A percentile compares a stretch with the other conserved stretches of the same genome.
These are phyloP conservation scores for Insectozyma bohioensis DNA, from an alignment of 1,139 yeast genomes.

Conservation along the genomic window DNA sequence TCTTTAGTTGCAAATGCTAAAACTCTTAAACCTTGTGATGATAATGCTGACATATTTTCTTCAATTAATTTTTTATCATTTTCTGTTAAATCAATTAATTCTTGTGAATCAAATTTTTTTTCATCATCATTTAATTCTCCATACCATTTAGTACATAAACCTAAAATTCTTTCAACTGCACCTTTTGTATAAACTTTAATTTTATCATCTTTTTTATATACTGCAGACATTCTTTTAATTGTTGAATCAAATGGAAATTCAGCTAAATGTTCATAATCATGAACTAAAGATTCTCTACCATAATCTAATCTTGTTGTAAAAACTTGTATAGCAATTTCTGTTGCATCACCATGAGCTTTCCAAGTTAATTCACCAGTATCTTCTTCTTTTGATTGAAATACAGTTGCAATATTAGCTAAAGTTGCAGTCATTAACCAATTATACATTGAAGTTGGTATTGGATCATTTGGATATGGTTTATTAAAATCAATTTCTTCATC, in stretches of 20 bases:
- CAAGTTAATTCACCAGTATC: slow-evolving; percentile 45
- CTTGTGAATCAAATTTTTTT: slow-evolving; percentile 14
- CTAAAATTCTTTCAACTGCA: slow-evolving; percentile 72
- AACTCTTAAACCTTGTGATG: slow-evolving; percentile 72
- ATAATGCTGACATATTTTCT: slow-evolving; percentile 59
- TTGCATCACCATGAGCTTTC: slow-evolving; percentile 84
- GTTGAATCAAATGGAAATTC: slow-evolving; percentile 82
- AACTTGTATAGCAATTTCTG: slow-evolving; percentile 81
- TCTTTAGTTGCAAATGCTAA: slow-evolving; percentile 61
- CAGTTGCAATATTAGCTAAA: slow-evolving; percentile 70
- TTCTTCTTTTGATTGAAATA: slow-evolving; percentile 37
- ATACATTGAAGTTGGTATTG: slow-evolving; percentile 27
- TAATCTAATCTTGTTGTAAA: slow-evolving; percentile 58
- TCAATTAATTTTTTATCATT: slow-evolving; percentile 46
- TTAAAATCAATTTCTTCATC: slow-evolving; percentile 39
- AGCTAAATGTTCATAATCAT: slow-evolving; percentile 44
- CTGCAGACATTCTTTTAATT: slow-evolving; percentile 70
- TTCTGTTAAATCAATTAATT: slow-evolving; percentile 36
- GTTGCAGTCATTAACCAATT: slow-evolving; percentile 63
- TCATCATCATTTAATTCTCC: slow-evolving; percentile 20
- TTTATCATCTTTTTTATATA: slow-evolving; percentile 40
- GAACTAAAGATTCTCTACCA: slow-evolving; percentile 43
- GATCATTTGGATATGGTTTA: slow-evolving; percentile 22
- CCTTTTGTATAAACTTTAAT: slow-evolving; percentile 64
- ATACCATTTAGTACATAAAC: slow-evolving; percentile 58